These are phyloP conservation scores for Cryptosporidium viatorum DNA, from an alignment of 169 alveolate genomes.

Conservation along the genomic window DNA sequence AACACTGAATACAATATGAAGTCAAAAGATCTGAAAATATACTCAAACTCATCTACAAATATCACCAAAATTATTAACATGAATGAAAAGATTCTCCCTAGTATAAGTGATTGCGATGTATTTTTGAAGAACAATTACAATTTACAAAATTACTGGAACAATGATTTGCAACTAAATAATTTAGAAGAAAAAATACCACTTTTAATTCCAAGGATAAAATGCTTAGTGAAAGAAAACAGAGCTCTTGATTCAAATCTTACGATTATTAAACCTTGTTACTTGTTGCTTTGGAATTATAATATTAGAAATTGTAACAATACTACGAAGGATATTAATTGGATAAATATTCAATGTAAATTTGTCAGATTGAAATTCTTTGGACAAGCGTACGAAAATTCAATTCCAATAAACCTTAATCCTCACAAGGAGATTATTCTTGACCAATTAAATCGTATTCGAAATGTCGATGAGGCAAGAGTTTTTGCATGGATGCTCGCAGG, in stretches of 20 bases:
- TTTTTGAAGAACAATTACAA: constrained; percentile 10
- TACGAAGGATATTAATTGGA: constrained; percentile 61
- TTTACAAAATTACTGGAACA: background rate
- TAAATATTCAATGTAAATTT: constrained; percentile 43
- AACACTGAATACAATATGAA: background rate
- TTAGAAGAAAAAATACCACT: constrained; percentile 30
- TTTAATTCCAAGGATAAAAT: constrained; percentile 62
- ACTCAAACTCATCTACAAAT: background rate
- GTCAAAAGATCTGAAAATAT: background rate
- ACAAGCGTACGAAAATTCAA: constrained; percentile 34
- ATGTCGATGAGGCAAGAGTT: constrained; percentile 48
- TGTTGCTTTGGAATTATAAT: constrained; percentile 58
- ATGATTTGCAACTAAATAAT: background rate
- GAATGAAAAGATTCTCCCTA: background rate
- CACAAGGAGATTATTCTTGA: constrained; percentile 48
- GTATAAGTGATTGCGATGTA: constrained; percentile 61
- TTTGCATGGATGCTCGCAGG: constrained; percentile 75
- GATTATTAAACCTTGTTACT: constrained; percentile 55
- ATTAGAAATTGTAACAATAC: constrained; percentile 53
- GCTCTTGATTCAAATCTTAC: constrained; percentile 2
- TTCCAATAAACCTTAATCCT: constrained; percentile 50
- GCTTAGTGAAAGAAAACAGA: constrained; percentile 16
- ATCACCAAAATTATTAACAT: background rate
- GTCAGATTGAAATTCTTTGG: constrained; percentile 42
- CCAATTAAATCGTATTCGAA: constrained; percentile 68